Evolutionary conservation across 1,284 basidiomycete species (phyloP), one percentile per base, ranked within the genome.

Genomic region (Rhodotorula sp.): DNA sequence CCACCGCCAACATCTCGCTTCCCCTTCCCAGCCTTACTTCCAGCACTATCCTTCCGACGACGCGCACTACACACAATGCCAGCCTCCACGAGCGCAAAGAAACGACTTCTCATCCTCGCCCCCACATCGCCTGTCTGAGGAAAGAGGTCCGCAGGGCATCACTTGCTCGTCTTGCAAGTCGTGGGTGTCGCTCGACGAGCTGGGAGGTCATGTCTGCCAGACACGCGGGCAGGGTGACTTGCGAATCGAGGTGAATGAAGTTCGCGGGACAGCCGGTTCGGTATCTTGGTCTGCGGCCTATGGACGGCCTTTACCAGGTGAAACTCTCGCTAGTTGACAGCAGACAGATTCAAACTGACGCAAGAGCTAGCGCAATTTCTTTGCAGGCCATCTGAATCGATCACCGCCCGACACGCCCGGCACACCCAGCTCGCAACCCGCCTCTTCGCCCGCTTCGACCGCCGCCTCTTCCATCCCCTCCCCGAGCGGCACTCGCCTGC

Each of bases 161-260:
- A 65, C 59, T 26, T 69, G 68, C 68, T 65, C 64, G 3, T 64
- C 62, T 0, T 67, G 69, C 54, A 59, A 61, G 16, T 26, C 53
- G 24, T 59, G 40, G 50, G 67, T 72, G 37, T 24, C 37, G 20
- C 58, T 72, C 30, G 54, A 69, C 4, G 37, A 59, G 13, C 58
- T 72, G 30, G 70, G 70, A 0, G 70, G 62, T 6, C 70, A 72
- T n/a, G 60, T 67, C 16, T 72, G 70, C 37, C n/a, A 31, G 24
- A 16, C 65, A 47, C 40, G 18, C 24, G 53, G 28, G 31, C 22
- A 44, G 26, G 9, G 40, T 7, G 40, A 44, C 40, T 31, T 59
- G 48, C 31, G 58, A n/a, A 48, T 64, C 6, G 57, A 66, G 24
- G 61, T 60, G 34, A 34, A 46, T 24, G 64, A 57, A 24, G 64